phyloP scores from a whole-genome alignment of 176 grass and related monocot genomes.

The Bothriochloa decipiens region DNA sequence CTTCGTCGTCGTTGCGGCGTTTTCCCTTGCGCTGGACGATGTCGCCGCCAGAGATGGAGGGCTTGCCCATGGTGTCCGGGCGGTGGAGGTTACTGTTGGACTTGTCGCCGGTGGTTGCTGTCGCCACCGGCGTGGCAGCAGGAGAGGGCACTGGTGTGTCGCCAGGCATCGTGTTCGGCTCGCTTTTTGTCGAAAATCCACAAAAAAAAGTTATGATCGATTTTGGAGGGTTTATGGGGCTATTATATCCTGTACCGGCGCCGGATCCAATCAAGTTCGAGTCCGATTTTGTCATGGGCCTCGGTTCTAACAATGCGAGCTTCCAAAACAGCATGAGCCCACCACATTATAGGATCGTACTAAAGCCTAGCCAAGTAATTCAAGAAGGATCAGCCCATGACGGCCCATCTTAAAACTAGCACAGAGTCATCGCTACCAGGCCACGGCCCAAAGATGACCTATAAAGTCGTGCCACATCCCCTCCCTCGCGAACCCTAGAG shows the following conservation, averaged over 20 bases:
- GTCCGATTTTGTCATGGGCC: not conserved
- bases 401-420: not conserved
- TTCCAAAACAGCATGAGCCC: not conserved
- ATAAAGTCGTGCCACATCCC: slow-evolving; percentile 10
- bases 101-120: not conserved
- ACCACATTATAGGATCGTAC: not conserved
- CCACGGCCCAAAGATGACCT: not conserved
- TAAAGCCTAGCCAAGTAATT: not conserved
- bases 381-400: not conserved
- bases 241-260: not conserved
- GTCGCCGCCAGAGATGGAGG: not conserved
- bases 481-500: slow-evolving; percentile 35
- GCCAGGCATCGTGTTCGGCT: not conserved
- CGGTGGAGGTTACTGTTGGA: not conserved
- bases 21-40: not conserved
- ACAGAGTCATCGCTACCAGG: not conserved
- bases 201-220: not conserved
- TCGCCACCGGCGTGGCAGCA: not conserved
- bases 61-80: not conserved
- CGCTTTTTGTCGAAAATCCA: not conserved
- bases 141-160: not conserved
- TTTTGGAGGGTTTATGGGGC: not conserved
- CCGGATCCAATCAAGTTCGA: not conserved
- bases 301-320: too few species aligned
- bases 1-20: not conserved